These are phyloP conservation scores for Phytopythium cucurbitacearum DNA, from an alignment of 352 stramenopile genomes.

Conservation along the genomic window DNA sequence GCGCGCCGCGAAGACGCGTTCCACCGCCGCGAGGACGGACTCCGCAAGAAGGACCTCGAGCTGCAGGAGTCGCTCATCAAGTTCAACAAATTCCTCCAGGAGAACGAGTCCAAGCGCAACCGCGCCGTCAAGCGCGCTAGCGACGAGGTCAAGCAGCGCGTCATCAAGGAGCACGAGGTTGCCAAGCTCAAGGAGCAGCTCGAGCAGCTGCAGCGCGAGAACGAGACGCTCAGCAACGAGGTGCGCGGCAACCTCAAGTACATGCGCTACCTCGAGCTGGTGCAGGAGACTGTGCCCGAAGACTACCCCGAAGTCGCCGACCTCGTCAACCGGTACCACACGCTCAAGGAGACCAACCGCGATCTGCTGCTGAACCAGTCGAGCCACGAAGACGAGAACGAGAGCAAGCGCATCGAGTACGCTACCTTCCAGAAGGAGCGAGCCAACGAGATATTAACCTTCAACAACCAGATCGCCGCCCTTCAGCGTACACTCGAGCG, in stretches of 20 bases:
- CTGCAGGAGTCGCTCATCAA: slow-evolving; percentile 95
- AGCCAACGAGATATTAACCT: slow-evolving; percentile 91
- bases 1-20: slow-evolving; percentile 88
- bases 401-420: slow-evolving; percentile 79
- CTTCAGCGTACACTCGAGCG: slow-evolving; percentile 78
- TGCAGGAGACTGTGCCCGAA: slow-evolving; percentile 87
- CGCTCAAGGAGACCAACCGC: slow-evolving; percentile 88
- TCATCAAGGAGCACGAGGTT: slow-evolving; percentile 88
- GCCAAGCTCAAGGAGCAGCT: slow-evolving; percentile 69
- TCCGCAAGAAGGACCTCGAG: slow-evolving; percentile 93
- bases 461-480: slow-evolving; percentile 89
- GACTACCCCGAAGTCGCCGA: slow-evolving; percentile 92
- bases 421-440: slow-evolving; percentile 85
- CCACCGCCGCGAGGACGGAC: slow-evolving; percentile 88
- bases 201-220: slow-evolving; percentile 55
- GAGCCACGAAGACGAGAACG: slow-evolving; percentile 84
- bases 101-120: slow-evolving; percentile 94
- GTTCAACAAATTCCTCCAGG: slow-evolving; percentile 95
- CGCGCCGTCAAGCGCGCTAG: slow-evolving; percentile 88
- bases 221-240: slow-evolving; percentile 55
- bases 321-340: slow-evolving; percentile 90
- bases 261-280: slow-evolving; percentile 82
- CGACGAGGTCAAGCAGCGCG: slow-evolving; percentile 90
- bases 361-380: slow-evolving; percentile 73
- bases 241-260: slow-evolving; percentile 87